Percentiles rank a stretch among this genome's conserved stretches.
Conservation (phyloP, 345 rosid genomes). For the Sonneratia caseolaris region DNA sequence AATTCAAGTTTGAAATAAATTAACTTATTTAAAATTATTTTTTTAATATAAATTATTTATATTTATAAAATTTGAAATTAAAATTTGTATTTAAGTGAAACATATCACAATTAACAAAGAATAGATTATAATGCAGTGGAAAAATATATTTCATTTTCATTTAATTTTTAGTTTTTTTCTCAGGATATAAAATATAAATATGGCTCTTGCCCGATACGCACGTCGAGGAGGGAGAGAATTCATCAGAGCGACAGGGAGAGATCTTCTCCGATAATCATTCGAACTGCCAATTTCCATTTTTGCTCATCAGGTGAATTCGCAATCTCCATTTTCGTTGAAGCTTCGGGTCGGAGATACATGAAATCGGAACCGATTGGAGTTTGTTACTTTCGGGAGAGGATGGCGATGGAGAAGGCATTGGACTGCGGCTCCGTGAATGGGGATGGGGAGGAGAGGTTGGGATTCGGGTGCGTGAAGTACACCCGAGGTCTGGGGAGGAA, state of each 20-base stretch:
- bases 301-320: background rate
- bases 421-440: too few species aligned
- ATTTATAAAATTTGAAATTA: background rate
- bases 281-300: background rate
- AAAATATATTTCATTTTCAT: too few species aligned
- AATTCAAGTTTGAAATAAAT: too few species aligned
- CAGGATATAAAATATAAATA: too few species aligned
- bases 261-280: background rate
- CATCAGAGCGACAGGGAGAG: too few species aligned
- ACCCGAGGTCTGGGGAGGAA: constrained; percentile 63
- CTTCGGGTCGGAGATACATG: background rate
- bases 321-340: background rate
- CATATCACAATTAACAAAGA: too few species aligned
- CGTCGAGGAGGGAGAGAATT: too few species aligned
- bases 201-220: too few species aligned
- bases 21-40: too few species aligned
- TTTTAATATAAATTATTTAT: too few species aligned
- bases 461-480: constrained; percentile 36
- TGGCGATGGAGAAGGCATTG: constrained; percentile 24
- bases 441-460: constrained; percentile 16
- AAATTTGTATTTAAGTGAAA: background rate
- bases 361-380: background rate
- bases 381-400: background rate
- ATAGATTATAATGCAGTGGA: too few species aligned
- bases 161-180: too few species aligned